phyloP scores from a whole-genome alignment of 176 grass and related monocot species.

The Ensete ventricosum region DNA sequence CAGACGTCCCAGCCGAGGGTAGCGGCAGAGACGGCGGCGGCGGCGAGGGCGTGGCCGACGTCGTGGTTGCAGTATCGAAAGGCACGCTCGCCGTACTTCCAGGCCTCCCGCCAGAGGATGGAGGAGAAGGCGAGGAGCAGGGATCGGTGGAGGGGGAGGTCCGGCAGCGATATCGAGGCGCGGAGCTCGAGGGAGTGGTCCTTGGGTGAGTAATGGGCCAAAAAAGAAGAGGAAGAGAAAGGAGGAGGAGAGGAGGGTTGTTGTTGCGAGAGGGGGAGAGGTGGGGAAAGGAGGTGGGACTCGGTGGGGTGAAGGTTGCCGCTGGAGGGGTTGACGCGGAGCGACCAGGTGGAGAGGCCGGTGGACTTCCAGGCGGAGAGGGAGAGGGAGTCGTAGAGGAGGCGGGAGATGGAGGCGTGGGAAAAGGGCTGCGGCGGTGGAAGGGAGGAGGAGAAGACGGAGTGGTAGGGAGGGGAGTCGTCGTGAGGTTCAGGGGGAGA shows the following conservation, averaged over 20 bases:
- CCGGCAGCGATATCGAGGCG: not conserved
- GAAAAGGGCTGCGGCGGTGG: conserved; percentile 25
- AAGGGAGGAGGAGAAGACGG: conserved; percentile 20
- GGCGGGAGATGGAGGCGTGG: conserved; percentile 47
- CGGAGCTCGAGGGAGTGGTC: conserved; percentile 73
- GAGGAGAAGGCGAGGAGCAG: conserved; percentile 57
- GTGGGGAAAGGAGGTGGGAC: conserved; percentile 46
- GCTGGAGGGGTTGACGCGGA: conserved; percentile 89
- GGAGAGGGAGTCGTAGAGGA: conserved; percentile 78
- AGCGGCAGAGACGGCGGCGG: conserved; percentile 43
- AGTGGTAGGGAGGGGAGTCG: conserved; percentile 28
- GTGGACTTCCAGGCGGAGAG: conserved; percentile 92
- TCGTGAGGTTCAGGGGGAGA: conserved; percentile 23
- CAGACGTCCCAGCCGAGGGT: conserved; percentile 64
- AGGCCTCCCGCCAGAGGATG: conserved; percentile 80
- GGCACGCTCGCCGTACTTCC: conserved; percentile 90
- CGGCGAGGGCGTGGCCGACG: conserved; percentile 67
- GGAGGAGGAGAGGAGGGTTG: not conserved
- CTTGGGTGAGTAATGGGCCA: conserved; percentile 67
- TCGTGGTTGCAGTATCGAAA: conserved; percentile 93
- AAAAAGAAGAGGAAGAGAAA: conserved; percentile 21
- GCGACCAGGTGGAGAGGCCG: conserved; percentile 66
- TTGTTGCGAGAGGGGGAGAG: conserved; percentile 3
- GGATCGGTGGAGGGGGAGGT: conserved; percentile 18
- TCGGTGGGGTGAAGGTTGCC: conserved; percentile 96